Conservation (phyloP, 768 basidiomycete species). For the Gyrodon lividus region DNA sequence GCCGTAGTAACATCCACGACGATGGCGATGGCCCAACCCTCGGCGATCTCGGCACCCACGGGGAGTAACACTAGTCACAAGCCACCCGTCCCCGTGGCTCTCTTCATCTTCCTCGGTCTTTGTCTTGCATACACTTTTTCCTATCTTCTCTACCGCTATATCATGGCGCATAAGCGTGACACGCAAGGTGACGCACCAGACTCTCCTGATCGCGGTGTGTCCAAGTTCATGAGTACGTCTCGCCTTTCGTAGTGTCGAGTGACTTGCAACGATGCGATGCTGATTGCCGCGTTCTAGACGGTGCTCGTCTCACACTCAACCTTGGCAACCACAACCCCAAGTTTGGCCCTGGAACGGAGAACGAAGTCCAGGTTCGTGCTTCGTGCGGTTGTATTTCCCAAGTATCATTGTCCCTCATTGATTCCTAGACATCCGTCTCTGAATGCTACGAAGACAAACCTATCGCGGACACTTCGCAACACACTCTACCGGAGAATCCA, state of each 20-base stretch:
- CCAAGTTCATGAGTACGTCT: slow-evolving; percentile 28
- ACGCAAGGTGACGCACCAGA: slow-evolving; percentile 15
- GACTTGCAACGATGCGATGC: background rate
- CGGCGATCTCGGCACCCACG: slow-evolving; percentile 4
- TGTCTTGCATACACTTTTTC: slow-evolving; percentile 26
- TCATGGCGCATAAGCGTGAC: slow-evolving; percentile 16
- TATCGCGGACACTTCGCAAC: background rate
- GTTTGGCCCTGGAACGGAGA: background rate
- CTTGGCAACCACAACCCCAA: slow-evolving; percentile 8
- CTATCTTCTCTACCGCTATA: slow-evolving; percentile 27
- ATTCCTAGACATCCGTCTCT: slow-evolving; percentile 11
- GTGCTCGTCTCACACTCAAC: slow-evolving; percentile 26
- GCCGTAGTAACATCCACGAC: background rate
- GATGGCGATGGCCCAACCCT: slow-evolving; percentile 4
- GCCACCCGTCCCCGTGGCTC: slow-evolving; percentile 15
- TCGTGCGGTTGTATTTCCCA: background rate
- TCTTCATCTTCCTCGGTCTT: slow-evolving; percentile 25
- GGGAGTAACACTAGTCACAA: background rate
- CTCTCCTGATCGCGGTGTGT: slow-evolving; percentile 22
- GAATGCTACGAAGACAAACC: background rate
- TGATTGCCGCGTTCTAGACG: slow-evolving; percentile 11
- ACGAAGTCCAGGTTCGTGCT: slow-evolving; percentile 15
- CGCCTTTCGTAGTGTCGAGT: background rate
- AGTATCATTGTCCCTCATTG: background rate
- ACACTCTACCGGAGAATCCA: slow-evolving; percentile 4